phyloP scores from a whole-genome alignment of 2,329 filamentous ascomycete genomes.

The Emergomyces africanus region DNA sequence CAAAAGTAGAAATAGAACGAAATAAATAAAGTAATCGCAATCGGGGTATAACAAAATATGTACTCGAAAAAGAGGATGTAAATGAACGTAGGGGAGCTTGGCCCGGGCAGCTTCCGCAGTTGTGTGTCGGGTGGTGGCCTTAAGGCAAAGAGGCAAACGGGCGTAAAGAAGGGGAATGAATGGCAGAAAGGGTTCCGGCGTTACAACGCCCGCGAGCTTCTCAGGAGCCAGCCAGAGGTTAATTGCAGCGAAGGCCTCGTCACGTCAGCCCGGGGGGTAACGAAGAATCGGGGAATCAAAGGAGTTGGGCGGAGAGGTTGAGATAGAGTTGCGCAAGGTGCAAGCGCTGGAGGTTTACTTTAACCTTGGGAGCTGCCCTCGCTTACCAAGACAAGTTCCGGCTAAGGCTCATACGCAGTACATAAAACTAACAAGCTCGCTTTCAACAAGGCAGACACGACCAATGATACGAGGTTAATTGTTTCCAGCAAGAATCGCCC shows the following conservation, averaged over 20 bases:
- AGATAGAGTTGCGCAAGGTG: background rate
- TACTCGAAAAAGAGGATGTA: background rate
- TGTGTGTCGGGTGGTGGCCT: background rate
- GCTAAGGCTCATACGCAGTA: background rate
- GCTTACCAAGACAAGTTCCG: background rate
- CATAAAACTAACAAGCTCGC: too few species aligned
- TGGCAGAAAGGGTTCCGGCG: slow-evolving; percentile 5
- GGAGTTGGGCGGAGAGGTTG: background rate
- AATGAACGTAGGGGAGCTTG: slow-evolving; percentile 1
- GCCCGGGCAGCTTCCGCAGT: background rate
- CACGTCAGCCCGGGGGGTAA: slow-evolving; percentile 5
- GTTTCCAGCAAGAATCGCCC: background rate
- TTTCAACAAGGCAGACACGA: background rate
- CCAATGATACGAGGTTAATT: background rate
- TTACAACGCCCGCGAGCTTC: slow-evolving; percentile 10
- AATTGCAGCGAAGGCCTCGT: slow-evolving; percentile 12
- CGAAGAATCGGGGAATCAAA: slow-evolving; percentile 8
- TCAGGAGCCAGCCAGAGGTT: slow-evolving; percentile 20
- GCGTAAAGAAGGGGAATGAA: slow-evolving; percentile 6
- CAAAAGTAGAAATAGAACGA: background rate
- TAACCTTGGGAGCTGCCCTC: too few species aligned
- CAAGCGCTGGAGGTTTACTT: background rate
- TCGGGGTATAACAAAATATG: background rate
- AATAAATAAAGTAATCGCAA: background rate
- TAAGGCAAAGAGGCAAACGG: slow-evolving; percentile 2